Base-by-base conservation (phyloP, 2,329 filamentous ascomycete species). In the Magnaporthiopsis poae region DNA sequence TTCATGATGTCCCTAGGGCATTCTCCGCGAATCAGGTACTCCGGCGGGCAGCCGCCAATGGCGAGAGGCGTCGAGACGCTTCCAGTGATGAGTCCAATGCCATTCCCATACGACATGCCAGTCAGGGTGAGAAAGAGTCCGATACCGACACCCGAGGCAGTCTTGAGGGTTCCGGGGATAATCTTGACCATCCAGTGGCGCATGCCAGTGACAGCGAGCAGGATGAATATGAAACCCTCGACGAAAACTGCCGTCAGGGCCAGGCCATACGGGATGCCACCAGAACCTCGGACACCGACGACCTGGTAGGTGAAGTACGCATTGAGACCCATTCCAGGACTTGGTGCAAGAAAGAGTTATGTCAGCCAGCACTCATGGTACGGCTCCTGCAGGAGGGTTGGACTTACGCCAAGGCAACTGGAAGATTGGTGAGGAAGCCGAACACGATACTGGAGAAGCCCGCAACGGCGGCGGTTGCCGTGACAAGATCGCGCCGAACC, bases 1-100 rank as follows among this genome's bases (percentile, higher is more conserved):
- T 87, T 83, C 90, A 96, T 92, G 87, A 31, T 87, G 81, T 27
- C 80, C 79, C 4, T 77, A 72, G 69, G 64, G 29, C 86, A 89
- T 70, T 82, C 79, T 21, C 82, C 83, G 1, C 77, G 80, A 5
- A 73, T 69, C 2, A 86, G 77, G 64, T 81, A 81, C 62, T 88
- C 81, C 0, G 80, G 72, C 0, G 84, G 81, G 71, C 92, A 96
- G 4, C 92, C 92, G 0, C 86, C 92, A 61, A 96, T 81, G 52
- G 91, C 85, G 36, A 95, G 81, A 0, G 92, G 92, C 0, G 90
- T 92, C 1, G 84, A 80, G 29, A 75, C 75, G 15, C 86, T 86
- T 35, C 91, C 91, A 0, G 90, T 92, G 68, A 96, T 88, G 39
- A 90, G 83, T 21, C 92, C 92, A 71, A 96, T 93, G 66, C 92